These are phyloP conservation scores for Acacia pycnantha DNA, from an alignment of 331 rosid species.

Conservation along the genomic window DNA sequence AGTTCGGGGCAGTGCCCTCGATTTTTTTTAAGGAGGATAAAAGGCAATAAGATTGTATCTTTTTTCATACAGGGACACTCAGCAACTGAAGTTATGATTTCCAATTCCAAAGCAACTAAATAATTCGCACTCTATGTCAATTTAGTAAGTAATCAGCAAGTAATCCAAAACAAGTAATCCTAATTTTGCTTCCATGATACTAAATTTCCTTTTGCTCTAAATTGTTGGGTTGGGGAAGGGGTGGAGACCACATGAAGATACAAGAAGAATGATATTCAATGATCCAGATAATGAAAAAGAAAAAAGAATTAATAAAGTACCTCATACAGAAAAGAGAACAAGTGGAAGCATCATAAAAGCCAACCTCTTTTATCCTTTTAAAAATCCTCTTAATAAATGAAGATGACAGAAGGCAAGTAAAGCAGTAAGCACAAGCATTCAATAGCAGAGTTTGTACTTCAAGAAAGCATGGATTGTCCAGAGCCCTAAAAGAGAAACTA, in stretches of 20 bases:
- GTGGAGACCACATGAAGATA: slow-evolving; percentile 9
- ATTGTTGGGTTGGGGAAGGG: background rate
- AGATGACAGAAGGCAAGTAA: slow-evolving; percentile 4
- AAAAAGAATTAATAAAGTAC: slow-evolving; percentile 8
- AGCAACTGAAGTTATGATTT: too few species aligned
- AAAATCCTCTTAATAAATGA: background rate
- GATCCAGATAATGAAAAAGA: slow-evolving; percentile 1
- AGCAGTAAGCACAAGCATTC: slow-evolving; percentile 20
- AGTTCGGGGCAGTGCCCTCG: too few species aligned
- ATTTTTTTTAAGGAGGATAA: too few species aligned
- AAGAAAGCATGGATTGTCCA: slow-evolving; percentile 30
- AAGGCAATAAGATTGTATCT: too few species aligned
- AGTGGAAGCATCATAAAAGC: slow-evolving; percentile 21
- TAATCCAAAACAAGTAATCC: too few species aligned
- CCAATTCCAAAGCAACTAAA: too few species aligned
- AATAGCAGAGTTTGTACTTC: slow-evolving; percentile 24
- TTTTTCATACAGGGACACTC: too few species aligned
- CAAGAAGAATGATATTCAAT: background rate
- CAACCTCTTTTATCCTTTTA: slow-evolving; percentile 16
- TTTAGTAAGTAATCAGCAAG: too few species aligned
- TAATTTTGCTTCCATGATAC: slow-evolving; percentile 11
- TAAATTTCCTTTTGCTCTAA: slow-evolving; percentile 13
- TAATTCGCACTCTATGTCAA: too few species aligned
- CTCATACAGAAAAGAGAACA: slow-evolving; percentile 20
- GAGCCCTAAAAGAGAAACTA: slow-evolving; percentile 33